Evolutionary conservation across 495 filamentous ascomycete species (phyloP).

Genomic region (Cercophora newfieldiana): DNA sequence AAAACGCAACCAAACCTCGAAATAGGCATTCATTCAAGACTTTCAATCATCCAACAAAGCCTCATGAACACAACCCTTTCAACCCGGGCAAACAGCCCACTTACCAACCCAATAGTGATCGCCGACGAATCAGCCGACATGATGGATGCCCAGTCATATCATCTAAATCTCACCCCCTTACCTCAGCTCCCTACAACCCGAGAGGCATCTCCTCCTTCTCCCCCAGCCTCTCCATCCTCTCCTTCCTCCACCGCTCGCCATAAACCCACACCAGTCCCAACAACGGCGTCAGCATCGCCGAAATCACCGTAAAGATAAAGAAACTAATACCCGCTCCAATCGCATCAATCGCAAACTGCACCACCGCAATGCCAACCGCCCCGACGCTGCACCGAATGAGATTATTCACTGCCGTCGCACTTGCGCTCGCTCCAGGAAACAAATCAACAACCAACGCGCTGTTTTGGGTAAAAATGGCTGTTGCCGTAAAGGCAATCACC

Average conservation of each 20-base stretch:
- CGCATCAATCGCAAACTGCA: slow-evolving; percentile 57
- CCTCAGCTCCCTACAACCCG: not conserved
- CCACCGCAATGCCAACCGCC: slow-evolving; percentile 60
- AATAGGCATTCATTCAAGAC: no score
- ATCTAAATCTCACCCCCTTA: not conserved
- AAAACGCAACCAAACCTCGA: no score
- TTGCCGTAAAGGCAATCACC: slow-evolving; percentile 47
- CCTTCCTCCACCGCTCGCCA: slow-evolving; percentile 34
- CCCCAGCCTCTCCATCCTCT: slow-evolving; percentile 22
- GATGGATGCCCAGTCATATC: not conserved
- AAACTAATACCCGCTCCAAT: slow-evolving; percentile 65
- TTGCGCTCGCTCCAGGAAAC: slow-evolving; percentile 56
- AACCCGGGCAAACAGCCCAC: no score
- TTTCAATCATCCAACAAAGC: no score
- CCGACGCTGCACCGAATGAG: slow-evolving; percentile 62
- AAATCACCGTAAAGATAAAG: slow-evolving; percentile 56
- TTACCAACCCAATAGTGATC: no score
- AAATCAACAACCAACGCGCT: slow-evolving; percentile 62
- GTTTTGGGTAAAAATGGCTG: slow-evolving; percentile 42
- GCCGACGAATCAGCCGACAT: no score
- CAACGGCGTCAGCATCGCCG: slow-evolving; percentile 48
- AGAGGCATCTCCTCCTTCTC: slow-evolving; percentile 1
- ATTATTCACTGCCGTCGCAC: slow-evolving; percentile 67
- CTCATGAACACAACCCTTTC: no score
- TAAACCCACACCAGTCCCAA: slow-evolving; percentile 37